Conservation (phyloP, 225 moss, liverwort and hornwort genomes). For the Pleurozium schreberi region DNA sequence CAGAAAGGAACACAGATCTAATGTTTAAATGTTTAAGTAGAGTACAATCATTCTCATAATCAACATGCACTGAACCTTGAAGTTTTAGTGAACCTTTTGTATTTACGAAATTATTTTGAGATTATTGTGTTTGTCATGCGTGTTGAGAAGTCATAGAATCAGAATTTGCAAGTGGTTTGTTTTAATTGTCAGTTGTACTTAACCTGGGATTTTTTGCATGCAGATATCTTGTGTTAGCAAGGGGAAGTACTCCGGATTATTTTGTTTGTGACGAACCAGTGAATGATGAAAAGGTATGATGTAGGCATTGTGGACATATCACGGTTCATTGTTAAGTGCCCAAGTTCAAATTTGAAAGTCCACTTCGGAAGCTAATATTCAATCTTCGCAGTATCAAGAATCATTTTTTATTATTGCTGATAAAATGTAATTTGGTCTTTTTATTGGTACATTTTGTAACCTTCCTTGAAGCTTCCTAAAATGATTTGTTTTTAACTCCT, state of each 20-base stretch:
- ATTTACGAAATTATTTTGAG: not conserved
- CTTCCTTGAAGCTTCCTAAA: not conserved
- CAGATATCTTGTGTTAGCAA: conserved; percentile 64
- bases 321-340: no score
- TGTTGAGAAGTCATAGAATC: not conserved
- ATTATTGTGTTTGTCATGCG: not conserved
- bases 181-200: not conserved
- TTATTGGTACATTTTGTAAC: not conserved
- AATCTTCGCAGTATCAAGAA: not conserved
- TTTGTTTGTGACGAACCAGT: conserved; percentile 61
- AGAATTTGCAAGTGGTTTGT: not conserved
- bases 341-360: not conserved
- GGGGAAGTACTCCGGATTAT: conserved; percentile 49
- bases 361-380: not conserved
- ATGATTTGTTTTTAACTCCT: not conserved
- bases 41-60: not conserved
- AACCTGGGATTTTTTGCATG: not conserved
- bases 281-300: conserved; percentile 53
- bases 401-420: not conserved
- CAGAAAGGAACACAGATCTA: not conserved
- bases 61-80: not conserved
- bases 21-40: not conserved
- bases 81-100: not conserved
- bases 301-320: not conserved
- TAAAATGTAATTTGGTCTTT: not conserved